A percentile compares a stretch with the other conserved stretches of the same genome.
These are phyloP conservation scores for Phytopythium helicoides DNA, from an alignment of 352 stramenopile genomes.

Conservation along the genomic window DNA sequence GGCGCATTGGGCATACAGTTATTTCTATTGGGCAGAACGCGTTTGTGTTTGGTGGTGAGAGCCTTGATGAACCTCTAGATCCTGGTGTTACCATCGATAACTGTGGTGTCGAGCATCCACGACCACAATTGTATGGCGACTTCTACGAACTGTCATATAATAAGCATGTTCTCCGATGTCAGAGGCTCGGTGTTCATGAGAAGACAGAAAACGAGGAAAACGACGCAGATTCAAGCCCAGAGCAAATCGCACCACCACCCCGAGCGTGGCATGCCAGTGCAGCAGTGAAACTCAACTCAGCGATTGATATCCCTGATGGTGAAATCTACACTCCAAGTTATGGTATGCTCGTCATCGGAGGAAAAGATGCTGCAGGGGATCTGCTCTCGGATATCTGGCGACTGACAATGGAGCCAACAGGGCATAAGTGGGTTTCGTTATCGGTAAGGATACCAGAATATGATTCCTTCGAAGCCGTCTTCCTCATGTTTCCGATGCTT, in stretches of 20 bases:
- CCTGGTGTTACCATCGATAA: not conserved
- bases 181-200: conserved; percentile 19
- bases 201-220: not conserved
- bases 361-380: conserved; percentile 27
- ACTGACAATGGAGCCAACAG: conserved; percentile 17
- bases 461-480: not conserved
- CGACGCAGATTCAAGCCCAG: not conserved
- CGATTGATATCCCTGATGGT: conserved; percentile 10
- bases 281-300: conserved; percentile 15
- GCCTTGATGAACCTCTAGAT: not conserved
- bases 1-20: conserved; percentile 51
- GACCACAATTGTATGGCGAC: conserved; percentile 23
- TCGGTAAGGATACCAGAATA: conserved; percentile 16
- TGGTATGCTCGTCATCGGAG: conserved; percentile 49
- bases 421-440: conserved; percentile 32
- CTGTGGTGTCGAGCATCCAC: conserved; percentile 1
- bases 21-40: conserved; percentile 34
- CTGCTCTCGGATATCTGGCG: conserved; percentile 50
- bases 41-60: conserved; percentile 63
- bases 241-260: conserved; percentile 2
- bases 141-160: conserved; percentile 40
- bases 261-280: conserved; percentile 49
- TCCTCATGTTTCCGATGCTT: not conserved
- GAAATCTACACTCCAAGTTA: conserved; percentile 8
- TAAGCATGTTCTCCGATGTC: conserved; percentile 39